phyloP scores from a whole-genome alignment of 192 early-diverging fungal species.

The Rhizophlyctis rosea region DNA sequence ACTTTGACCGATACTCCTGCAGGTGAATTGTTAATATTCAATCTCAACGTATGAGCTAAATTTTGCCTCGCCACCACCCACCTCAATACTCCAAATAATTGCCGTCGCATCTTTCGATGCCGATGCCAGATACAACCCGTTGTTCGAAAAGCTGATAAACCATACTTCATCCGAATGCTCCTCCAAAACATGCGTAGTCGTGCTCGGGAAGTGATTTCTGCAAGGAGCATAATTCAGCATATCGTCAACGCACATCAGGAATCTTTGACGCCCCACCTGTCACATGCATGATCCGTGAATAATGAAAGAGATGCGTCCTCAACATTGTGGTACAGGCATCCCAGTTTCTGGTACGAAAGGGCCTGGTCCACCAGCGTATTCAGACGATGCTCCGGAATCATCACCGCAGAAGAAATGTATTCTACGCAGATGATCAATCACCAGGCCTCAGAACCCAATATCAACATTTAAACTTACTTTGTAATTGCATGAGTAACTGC shows the following conservation, averaged over 20 bases:
- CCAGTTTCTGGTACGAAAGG: conserved; percentile 61
- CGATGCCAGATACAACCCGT: conserved; percentile 85
- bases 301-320: conserved; percentile 55
- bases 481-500: conserved; percentile 56
- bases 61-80: conserved; percentile 15
- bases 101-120: conserved; percentile 83
- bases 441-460: conserved; percentile 17
- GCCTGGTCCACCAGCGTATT: conserved; percentile 82
- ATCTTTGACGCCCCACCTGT: conserved; percentile 55
- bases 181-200: conserved; percentile 61
- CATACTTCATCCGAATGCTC: conserved; percentile 94
- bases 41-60: not conserved
- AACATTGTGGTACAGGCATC: conserved; percentile 85
- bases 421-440: conserved; percentile 46
- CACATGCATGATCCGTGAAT: conserved; percentile 70
- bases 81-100: conserved; percentile 84
- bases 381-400: conserved; percentile 87
- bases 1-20: conserved; percentile 56
- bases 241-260: conserved; percentile 6
- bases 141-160: conserved; percentile 89
- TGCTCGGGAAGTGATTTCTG: conserved; percentile 36
- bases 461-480: conserved; percentile 50
- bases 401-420: conserved; percentile 71
- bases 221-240: conserved; percentile 4
- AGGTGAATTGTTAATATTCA: conserved; percentile 7